A percentile compares a stretch with the other conserved stretches of the same genome.
These are phyloP conservation scores for Paramecium octaurelia DNA, from an alignment of 73 alveolate genomes.

Conservation along the genomic window DNA sequence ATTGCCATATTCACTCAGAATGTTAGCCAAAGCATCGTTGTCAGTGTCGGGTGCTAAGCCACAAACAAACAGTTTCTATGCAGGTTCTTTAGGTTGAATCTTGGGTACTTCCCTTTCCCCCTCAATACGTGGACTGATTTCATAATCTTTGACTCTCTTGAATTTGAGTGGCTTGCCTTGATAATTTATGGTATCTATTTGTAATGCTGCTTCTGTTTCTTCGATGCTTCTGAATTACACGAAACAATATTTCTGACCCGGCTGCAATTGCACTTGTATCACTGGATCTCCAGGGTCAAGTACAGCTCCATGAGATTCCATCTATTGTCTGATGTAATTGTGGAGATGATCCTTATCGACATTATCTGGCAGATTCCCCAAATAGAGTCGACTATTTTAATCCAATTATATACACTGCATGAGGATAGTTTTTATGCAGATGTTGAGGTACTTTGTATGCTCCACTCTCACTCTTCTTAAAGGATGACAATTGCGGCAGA, in stretches of 20 bases:
- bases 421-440: conserved; percentile 12
- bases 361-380: conserved; percentile 35
- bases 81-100: not conserved
- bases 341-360: conserved; percentile 11
- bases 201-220: conserved; percentile 30
- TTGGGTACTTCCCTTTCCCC: conserved; percentile 34
- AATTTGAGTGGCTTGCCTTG: conserved; percentile 14
- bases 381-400: conserved; percentile 8
- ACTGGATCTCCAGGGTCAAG: conserved; percentile 44
- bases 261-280: not conserved
- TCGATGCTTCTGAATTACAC: conserved; percentile 35
- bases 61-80: not conserved
- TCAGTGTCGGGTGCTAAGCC: conserved; percentile 44
- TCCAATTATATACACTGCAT: conserved; percentile 19
- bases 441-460: conserved; percentile 31
- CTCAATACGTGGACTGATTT: not conserved
- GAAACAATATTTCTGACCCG: conserved; percentile 20
- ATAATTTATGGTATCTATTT: not conserved
- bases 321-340: not conserved
- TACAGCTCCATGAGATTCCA: not conserved
- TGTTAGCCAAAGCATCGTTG: not conserved
- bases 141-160: conserved; percentile 20
- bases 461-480: conserved; percentile 7
- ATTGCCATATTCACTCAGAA: conserved; percentile 27
- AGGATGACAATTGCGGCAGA: not conserved